Base-by-base conservation (phyloP, 352 stramenopile species). In the Hyaloperonospora arabidopsidis region DNA sequence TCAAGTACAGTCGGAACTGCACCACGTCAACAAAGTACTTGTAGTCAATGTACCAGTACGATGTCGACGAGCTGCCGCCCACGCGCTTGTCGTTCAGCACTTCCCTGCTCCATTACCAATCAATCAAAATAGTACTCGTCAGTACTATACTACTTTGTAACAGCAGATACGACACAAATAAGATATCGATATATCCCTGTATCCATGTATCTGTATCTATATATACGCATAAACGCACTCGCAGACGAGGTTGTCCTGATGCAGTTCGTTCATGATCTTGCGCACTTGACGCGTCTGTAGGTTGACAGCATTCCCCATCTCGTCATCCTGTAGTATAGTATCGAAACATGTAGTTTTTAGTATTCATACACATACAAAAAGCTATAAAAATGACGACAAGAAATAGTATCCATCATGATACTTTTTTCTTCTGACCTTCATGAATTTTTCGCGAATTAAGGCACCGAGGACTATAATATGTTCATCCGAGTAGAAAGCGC, bases 31-130 rank as follows among this genome's bases (percentile, higher is more conserved):
- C 81, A 68, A 95, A 93, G 65, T 95, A 91, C 63, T 95, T 95
- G 78, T 93, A 95, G 73, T 95, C 84, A 69, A 95, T 95, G 70
- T 95, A 93, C 84, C 84, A 94, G 61, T 94, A 94, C 48, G 82
- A 90, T 41, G 79, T 90, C 49, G 84, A 93, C 36, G 82, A 91
- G 52, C 80, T 90, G n/a, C 84, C 84, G 34, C 82, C 82, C 5
- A 76, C 25, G 1, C 79, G 71, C 64, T 94, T 94, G 74, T 94
- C 84, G 49, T 94, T 94, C 21, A 94, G 67, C 52, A 90, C 82
- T 52, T 94, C 82, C 46, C 84, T 94, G 28, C 28, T 15, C 48
- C 10, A 34, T 8, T 44, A 57, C 28, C 17, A 28, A 52, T 39
- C 7, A 55, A 35, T 23, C 21, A 18, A 38, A 7, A 45, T 7